Evolutionary conservation across 2,329 filamentous ascomycete genomes (phyloP), one percentile per base, ranked within the genome.

Genomic region (Westerdykella ornata): DNA sequence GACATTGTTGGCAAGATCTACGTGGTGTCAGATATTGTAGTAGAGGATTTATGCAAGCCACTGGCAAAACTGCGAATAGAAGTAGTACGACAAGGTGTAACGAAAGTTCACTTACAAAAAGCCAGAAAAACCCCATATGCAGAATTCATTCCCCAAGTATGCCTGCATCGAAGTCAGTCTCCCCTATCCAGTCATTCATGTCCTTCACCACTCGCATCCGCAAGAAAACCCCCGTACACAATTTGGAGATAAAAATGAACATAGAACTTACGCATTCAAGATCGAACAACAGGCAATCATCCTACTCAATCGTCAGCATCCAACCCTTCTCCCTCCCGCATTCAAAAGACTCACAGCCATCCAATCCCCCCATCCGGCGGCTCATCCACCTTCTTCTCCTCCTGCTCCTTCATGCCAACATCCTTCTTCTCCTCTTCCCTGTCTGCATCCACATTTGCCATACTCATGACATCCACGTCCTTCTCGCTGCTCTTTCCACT

Each of bases 111-210:
- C 30, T 17, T 16, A 34, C 17, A 44, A 54, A 88, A 76, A 13
- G 87, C 82, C 12, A 90, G 78, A 48, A 84, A 87, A 43, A 88
- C 81, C 60, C 84, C 85, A 68, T 76, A 85, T 2, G 76, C 73
- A 42, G 76, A 79, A 59, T 87, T 88, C 46, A 88, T 68, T 6
- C 84, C 84, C 84, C 84, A 88, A 1, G 83, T 86, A 57, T 87
- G 82, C 6, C 74, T 46, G 74, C 68, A 30, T 18, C 1, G 26
- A 4, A 34, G 39, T 57, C 41, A 57, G 50, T n/a, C 22, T 3
- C 7, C 22, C 22, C 8, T 26, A 26, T 26, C 22, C 22, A 11
- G 8, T 26, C 22, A 9, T 26, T 26, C 22, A 26, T 26, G 3
- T 11, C 22, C 7, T 26, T 26, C 22, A 26, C 4, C 22, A 26